Conservation (phyloP, 1,284 basidiomycete species). For the Moesziomyces aphidis region DNA sequence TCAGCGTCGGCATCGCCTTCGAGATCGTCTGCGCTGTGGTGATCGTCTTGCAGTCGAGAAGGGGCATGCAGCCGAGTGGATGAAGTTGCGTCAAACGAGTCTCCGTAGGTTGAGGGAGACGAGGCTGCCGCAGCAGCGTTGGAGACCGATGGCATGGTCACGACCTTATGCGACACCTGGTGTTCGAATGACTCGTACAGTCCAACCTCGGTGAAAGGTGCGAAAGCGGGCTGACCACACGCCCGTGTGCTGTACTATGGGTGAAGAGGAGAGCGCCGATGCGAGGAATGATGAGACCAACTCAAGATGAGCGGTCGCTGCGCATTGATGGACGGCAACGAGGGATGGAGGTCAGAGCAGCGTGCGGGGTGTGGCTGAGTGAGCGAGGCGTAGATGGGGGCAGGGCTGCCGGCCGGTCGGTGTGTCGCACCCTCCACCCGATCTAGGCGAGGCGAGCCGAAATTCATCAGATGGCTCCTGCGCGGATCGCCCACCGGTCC, state of each 20-base stretch:
- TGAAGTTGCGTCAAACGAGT: slow-evolving; percentile 1
- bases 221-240: not conserved
- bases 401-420: too few species aligned
- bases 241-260: too few species aligned
- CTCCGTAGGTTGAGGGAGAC: not conserved
- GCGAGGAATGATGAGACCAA: too few species aligned
- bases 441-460: not conserved
- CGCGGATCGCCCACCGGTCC: slow-evolving; percentile 6
- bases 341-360: too few species aligned
- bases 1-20: slow-evolving; percentile 68
- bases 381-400: not conserved
- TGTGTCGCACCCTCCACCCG: not conserved
- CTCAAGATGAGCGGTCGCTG: too few species aligned
- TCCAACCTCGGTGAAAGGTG: too few species aligned
- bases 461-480: slow-evolving; percentile 10
- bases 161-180: not conserved
- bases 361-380: not conserved
- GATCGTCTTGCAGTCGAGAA: slow-evolving; percentile 20
- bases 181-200: not conserved
- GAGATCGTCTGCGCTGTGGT: slow-evolving; percentile 22
- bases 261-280: not conserved
- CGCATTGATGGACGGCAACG: too few species aligned
- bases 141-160: not conserved
- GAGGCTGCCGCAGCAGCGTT: slow-evolving; percentile 10
- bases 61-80: not conserved